A percentile compares a stretch with the other conserved stretches of the same genome.
Conservation (phyloP, 129 eudicot species). For the Flaveria trinervia region DNA sequence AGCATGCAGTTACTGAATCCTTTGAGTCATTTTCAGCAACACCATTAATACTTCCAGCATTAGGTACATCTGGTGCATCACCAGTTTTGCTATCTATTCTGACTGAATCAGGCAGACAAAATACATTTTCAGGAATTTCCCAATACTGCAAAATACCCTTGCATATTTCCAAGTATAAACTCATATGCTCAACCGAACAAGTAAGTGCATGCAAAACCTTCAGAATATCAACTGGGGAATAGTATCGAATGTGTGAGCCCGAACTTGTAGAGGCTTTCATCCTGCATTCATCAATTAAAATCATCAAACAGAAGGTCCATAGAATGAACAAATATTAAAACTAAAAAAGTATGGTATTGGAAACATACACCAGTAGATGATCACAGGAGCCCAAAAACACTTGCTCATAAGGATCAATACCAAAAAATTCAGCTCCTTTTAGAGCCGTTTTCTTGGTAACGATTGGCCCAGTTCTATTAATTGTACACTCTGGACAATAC, state of each 20-base stretch:
- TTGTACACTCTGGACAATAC: constrained; percentile 93
- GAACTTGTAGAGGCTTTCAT: constrained; percentile 52
- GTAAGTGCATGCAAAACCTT: constrained; percentile 56
- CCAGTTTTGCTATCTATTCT: constrained; percentile 26
- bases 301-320: constrained; percentile 23
- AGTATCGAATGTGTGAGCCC: constrained; percentile 56
- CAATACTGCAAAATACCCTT: constrained; percentile 68
- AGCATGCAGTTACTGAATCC: constrained; percentile 25
- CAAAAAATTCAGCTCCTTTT: constrained; percentile 73
- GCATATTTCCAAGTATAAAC: constrained; percentile 64
- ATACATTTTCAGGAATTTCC: constrained; percentile 58
- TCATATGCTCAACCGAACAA: constrained; percentile 45
- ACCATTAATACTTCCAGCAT: constrained; percentile 37
- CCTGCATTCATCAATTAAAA: constrained; percentile 47
- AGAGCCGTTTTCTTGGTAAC: constrained; percentile 59
- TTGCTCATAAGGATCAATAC: constrained; percentile 77
- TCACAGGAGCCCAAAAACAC: constrained; percentile 80
- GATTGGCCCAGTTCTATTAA: constrained; percentile 53
- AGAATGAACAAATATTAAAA: constrained; percentile 9
- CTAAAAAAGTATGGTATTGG: constrained; percentile 3
- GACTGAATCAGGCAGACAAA: constrained; percentile 26
- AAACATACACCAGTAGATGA: constrained; percentile 89
- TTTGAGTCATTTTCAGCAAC: constrained; percentile 32
- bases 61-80: constrained; percentile 2
- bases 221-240: constrained; percentile 57